Conservation (phyloP, 495 filamentous ascomycete genomes). For the Tuber aestivum region DNA sequence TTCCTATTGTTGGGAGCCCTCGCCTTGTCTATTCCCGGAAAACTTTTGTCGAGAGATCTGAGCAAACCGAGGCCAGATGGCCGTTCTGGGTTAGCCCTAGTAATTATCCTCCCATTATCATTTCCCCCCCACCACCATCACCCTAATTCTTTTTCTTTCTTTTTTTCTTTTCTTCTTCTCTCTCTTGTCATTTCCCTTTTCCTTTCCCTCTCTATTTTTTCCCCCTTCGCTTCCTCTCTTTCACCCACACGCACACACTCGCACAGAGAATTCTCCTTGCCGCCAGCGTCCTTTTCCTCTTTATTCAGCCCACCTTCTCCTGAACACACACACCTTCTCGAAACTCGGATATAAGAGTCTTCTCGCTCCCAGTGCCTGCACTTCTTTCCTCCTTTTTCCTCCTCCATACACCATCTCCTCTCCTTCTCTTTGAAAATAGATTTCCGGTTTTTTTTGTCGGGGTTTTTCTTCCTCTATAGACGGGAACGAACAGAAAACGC, state of each 20-base stretch:
- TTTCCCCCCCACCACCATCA: neutral
- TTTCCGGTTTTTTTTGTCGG: slow-evolving; percentile 48
- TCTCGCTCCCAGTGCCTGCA: neutral
- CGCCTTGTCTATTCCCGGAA: neutral
- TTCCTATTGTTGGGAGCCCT: neutral
- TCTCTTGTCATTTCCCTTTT: slow-evolving; percentile 20
- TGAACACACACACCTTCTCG: neutral
- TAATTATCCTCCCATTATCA: neutral
- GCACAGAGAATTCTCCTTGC: slow-evolving; percentile 31
- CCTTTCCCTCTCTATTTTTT: slow-evolving; percentile 43
- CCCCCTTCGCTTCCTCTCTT: slow-evolving; percentile 6
- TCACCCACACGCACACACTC: slow-evolving; percentile 39
- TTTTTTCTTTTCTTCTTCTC: slow-evolving; percentile 43
- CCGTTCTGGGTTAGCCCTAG: neutral
- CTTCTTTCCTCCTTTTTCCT: slow-evolving; percentile 36
- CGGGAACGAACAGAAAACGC: slow-evolving; percentile 25
- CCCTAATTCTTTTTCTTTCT: slow-evolving; percentile 30
- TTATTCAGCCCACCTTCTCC: slow-evolving; percentile 16
- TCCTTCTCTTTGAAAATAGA: slow-evolving; percentile 44
- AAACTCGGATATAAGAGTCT: slow-evolving; percentile 1
- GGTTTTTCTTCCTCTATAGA: slow-evolving; percentile 38
- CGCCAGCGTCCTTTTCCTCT: slow-evolving; percentile 35
- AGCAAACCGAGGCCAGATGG: neutral
- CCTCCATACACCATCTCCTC: slow-evolving; percentile 41
- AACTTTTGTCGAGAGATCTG: neutral